Base-by-base conservation (phyloP, 2,329 filamentous ascomycete species). In the Magnaporthiopsis poae region DNA sequence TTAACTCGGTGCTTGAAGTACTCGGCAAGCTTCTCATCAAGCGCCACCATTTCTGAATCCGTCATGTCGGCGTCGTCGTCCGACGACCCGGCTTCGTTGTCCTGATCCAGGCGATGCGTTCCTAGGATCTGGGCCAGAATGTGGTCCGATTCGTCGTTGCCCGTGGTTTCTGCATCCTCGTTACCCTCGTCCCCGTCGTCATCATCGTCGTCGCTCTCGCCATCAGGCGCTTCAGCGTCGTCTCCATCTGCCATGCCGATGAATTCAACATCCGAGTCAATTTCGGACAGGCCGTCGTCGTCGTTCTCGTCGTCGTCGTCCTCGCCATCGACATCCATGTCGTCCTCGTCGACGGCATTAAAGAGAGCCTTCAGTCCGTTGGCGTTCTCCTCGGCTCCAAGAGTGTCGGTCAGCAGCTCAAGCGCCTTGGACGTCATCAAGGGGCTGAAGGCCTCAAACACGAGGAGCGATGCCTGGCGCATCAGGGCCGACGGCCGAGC, bases 1-100 rank as follows among this genome's bases (percentile, higher is more conserved):
- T 91, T 88, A 70, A 85, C 86, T 63, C 88, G 87, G 70, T 93
- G 88, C 70, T 88, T 87, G 82, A 98, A 96, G 69, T 97, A 91
- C 69, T 91, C 90, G 64, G 88, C 86, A 4, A 99, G 86, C 73
- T 94, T 89, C 13, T 85, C 85, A 72, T 98, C 94, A 21, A 98
- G 81, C 3, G 88, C 88, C 78, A 96, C 88, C 95, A 98, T 98
- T 74, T 96, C 90, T 25, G 94, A 92, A 77, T 98, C 94, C 68
- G 92, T 90, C 92, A 99, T 96, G 77, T 96, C 91, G 2, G 85
- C 87, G 68, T 90, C 89, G 12, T 84, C 84, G 36, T 86, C 86
- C 0, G 82, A 84, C 0, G 80, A 80, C 2, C 84, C 83, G 1
- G 83, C 83, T 1, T 82, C 80, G 21, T 77, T 78, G 68, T 87